Base-by-base conservation (phyloP, 139 green algal genomes). In the Limnomonas spitsbergensis region DNA sequence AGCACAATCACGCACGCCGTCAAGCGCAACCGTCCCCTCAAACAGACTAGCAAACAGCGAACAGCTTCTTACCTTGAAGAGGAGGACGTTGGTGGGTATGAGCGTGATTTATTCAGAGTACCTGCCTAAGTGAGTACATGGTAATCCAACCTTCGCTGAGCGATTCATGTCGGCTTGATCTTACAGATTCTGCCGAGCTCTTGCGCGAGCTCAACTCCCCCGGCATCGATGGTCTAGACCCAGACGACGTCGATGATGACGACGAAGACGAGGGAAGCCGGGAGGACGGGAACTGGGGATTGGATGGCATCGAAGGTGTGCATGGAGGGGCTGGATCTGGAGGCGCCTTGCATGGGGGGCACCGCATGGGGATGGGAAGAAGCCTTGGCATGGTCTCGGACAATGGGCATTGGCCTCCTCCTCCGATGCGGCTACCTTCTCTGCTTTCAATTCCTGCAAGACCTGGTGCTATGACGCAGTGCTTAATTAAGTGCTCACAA, bases 161-260 rank as follows among this genome's bases (percentile, higher is more conserved):
- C n/a, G n/a, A n/a, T n/a, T n/a, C n/a, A n/a, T n/a, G n/a, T n/a
- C n/a, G n/a, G n/a, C n/a, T n/a, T 20, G 14, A 29, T 61, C 47
- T 61, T 61, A 20, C 47, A 61, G 47, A 61, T 61, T 61, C 47
- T 61, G 47, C 47, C 20, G 47, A 61, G 47, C 47, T 61, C 47
- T 20, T 61, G 47, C 47, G 47, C 14, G 47, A 61, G 20, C 47
- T 61, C 14, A 61, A 61, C 47, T 61, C 47, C 47, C 20, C 47
- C 20, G 20, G 47, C 20, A 61, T 61, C 14, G 47, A 61, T 29
- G 47, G 20, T 14, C 14, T 20, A 61, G 47, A 61, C 20, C 20
- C 47, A 61, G 47, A 14, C 14, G 14, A 20, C 14, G 20, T 61
- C 20, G 47, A 61, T 14, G 47, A 61, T 61, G 47, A 61, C 14